phyloP scores from a whole-genome alignment of 129 eudicot species.

The Heracleum sosnowskyi region DNA sequence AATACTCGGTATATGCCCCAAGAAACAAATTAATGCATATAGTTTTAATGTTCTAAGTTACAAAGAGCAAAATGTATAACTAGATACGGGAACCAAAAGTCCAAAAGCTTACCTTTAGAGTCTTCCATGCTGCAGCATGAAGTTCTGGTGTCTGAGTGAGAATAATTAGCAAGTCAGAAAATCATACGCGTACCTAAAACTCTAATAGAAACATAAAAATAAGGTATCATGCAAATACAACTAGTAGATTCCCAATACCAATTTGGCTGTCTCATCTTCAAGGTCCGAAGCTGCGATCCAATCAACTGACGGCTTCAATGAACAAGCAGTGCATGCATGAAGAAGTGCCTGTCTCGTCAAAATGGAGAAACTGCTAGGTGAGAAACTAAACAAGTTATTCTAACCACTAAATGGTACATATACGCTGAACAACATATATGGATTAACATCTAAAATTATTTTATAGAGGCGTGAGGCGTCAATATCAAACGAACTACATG shows the following conservation, averaged over 20 bases:
- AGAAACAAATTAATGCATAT: neutral
- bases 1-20: neutral
- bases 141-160: slow-evolving; percentile 78
- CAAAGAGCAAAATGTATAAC: neutral
- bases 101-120: slow-evolving; percentile 48
- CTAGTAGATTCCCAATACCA: slow-evolving; percentile 27
- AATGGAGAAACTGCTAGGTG: neutral
- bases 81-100: neutral
- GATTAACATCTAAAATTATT: neutral
- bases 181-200: neutral
- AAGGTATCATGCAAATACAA: neutral
- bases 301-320: slow-evolving; percentile 69
- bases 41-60: neutral
- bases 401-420: neutral
- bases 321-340: slow-evolving; percentile 92
- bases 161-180: slow-evolving; percentile 3
- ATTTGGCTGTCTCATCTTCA: slow-evolving; percentile 83
- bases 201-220: neutral
- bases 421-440: neutral
- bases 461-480: neutral
- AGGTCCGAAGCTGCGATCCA: slow-evolving; percentile 99
- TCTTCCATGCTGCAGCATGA: slow-evolving; percentile 80
- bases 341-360: slow-evolving; percentile 54
- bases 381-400: neutral
- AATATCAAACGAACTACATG: neutral